Conservation (phyloP, 2,329 filamentous ascomycete species). For the Aspergillus felis region DNA sequence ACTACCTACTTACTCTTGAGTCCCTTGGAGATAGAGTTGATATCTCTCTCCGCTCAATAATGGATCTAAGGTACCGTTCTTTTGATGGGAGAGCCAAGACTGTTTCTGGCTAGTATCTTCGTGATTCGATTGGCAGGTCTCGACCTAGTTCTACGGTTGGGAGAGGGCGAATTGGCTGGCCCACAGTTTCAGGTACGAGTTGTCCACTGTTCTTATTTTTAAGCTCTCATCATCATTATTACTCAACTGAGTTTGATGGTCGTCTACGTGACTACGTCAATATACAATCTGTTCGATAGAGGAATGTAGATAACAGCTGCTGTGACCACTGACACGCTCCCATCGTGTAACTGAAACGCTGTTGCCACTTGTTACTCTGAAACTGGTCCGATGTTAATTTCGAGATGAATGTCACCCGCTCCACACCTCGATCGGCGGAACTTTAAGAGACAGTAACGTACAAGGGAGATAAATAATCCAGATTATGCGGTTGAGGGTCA, state of each 20-base stretch:
- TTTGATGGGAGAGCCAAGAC: neutral
- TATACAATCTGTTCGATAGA: neutral
- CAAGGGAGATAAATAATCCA: neutral
- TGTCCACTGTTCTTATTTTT: neutral
- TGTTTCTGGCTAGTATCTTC: neutral
- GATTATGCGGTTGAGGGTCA: neutral
- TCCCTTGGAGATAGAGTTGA: no score
- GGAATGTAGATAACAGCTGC: neutral
- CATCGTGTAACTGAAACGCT: neutral
- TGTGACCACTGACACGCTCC: no score
- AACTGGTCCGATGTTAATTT: slow-evolving; percentile 4
- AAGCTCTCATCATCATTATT: neutral
- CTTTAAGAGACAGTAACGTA: neutral
- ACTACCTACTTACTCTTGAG: neutral
- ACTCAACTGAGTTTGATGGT: neutral
- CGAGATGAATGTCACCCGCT: neutral
- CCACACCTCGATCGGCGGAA: neutral
- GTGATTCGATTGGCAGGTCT: slow-evolving; percentile 2
- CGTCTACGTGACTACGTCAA: no score
- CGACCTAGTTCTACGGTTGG: neutral
- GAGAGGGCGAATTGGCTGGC: neutral
- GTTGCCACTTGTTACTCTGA: slow-evolving; percentile 10
- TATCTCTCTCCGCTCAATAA: neutral
- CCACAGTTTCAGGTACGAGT: neutral
- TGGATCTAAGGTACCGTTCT: neutral